phyloP scores from a whole-genome alignment of 208 protist genomes.

The Leptomonas pyrrhocoris region DNA sequence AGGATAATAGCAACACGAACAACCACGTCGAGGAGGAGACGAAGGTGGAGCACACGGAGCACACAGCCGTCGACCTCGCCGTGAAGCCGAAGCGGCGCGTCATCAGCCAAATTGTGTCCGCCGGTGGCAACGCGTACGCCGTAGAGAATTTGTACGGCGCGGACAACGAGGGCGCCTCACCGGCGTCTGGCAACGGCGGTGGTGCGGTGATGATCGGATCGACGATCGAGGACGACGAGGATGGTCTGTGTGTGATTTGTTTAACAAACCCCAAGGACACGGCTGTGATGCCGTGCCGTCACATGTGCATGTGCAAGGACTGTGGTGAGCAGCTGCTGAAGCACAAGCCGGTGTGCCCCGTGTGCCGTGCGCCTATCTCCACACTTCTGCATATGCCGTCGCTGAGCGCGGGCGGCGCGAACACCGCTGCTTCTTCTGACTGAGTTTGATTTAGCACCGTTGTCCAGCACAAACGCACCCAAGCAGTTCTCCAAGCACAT shows the following conservation, averaged over 20 bases:
- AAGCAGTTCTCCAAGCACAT: neutral
- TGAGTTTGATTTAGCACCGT: neutral
- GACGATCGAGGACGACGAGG: slow-evolving; percentile 83
- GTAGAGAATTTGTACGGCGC: slow-evolving; percentile 90
- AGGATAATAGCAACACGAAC: slow-evolving; percentile 24
- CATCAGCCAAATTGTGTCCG: slow-evolving; percentile 83
- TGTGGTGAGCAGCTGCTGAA: slow-evolving; percentile 93
- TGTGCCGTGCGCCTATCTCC: slow-evolving; percentile 90
- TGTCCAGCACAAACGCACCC: neutral
- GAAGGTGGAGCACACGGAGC: slow-evolving; percentile 83
- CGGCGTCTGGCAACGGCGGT: slow-evolving; percentile 37
- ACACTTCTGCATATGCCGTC: slow-evolving; percentile 89
- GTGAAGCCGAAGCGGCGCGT: slow-evolving; percentile 80
- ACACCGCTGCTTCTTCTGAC: neutral
- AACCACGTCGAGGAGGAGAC: slow-evolving; percentile 45
- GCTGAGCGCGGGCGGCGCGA: slow-evolving; percentile 26
- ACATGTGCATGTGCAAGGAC: slow-evolving; percentile 94
- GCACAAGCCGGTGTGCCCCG: slow-evolving; percentile 94
- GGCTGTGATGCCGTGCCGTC: slow-evolving; percentile 93
- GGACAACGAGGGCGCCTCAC: slow-evolving; percentile 56
- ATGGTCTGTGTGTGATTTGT: slow-evolving; percentile 94
- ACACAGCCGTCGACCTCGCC: slow-evolving; percentile 87
- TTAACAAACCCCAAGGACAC: slow-evolving; percentile 91
- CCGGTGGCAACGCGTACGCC: slow-evolving; percentile 78
- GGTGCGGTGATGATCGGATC: slow-evolving; percentile 78